Evolutionary conservation across 2,329 filamentous ascomycete species (phyloP).

Genomic region (Arachnomyces sp.): DNA sequence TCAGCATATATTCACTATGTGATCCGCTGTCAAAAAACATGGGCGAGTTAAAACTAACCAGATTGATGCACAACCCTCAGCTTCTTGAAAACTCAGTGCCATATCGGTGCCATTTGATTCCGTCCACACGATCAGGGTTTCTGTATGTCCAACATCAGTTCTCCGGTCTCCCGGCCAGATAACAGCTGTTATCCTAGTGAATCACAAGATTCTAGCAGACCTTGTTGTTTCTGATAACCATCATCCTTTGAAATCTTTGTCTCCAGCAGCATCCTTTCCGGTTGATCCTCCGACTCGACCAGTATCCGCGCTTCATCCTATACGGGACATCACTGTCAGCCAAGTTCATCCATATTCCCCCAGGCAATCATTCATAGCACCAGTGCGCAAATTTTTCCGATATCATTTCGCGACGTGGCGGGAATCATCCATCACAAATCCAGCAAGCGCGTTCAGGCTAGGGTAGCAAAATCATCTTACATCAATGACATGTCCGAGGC

Average conservation of each 20-base stretch:
- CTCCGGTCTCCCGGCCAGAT: slow-evolving; percentile 13
- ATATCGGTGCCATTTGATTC: slow-evolving; percentile 88
- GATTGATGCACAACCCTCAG: slow-evolving; percentile 84
- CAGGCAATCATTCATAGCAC: not conserved
- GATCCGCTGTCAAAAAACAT: slow-evolving; percentile 3
- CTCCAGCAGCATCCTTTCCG: slow-evolving; percentile 73
- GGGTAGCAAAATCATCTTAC: slow-evolving; percentile 44
- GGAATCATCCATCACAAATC: too few species aligned
- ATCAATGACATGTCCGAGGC: slow-evolving; percentile 66
- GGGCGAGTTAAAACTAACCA: slow-evolving; percentile 54
- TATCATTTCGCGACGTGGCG: slow-evolving; percentile 8
- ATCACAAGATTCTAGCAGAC: slow-evolving; percentile 41
- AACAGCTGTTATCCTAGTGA: slow-evolving; percentile 11
- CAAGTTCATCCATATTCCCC: slow-evolving; percentile 27
- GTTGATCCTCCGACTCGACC: slow-evolving; percentile 90
- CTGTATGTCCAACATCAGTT: slow-evolving; percentile 43
- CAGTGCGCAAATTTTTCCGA: not conserved
- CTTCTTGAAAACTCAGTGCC: slow-evolving; percentile 96
- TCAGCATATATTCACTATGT: slow-evolving; percentile 10
- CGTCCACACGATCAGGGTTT: slow-evolving; percentile 97
- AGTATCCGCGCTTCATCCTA: slow-evolving; percentile 79
- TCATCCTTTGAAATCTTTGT: slow-evolving; percentile 89
- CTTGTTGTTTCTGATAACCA: slow-evolving; percentile 97
- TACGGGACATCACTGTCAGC: slow-evolving; percentile 44
- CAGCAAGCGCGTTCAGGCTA: too few species aligned